Base-by-base conservation (phyloP, 805 yeast genomes). In the Saccharomycopsis oosterbeekiorum region DNA sequence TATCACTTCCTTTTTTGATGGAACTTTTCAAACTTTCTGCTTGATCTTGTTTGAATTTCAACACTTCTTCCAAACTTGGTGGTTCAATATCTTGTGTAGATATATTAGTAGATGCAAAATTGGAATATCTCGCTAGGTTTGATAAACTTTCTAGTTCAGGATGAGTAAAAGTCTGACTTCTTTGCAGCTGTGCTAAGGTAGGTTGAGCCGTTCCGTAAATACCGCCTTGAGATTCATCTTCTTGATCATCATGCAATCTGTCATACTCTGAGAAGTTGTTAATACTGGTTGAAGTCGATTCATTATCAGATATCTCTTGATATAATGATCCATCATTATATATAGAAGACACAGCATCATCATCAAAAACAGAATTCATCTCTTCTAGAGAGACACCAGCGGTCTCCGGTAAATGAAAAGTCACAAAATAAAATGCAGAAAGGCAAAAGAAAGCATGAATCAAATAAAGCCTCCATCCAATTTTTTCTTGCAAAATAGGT, bases 361-460 rank as follows among this genome's bases (percentile, higher is more conserved):
- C 97, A 66, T 92, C 96, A 71, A 92, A 91, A 14, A 91, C 80
- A 2, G 88, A 81, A 65, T 92, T 97, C 96, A 92, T 91, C 62
- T 92, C 97, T 70, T 92, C 97, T 60, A 91, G 78, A 29, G 85
- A 80, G 57, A 91, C 83, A 11, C 97, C 97, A 68, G 88, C 90
- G 1, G 97, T 92, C 71, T 92, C 97, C 1, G 97, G 97, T 70
- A 87, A 90, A 55, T 84, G 75, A 60, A 78, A 80, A 74, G 79
- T 83, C 12, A 91, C 97, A 24, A 86, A 84, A 42, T 87, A 71
- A 63, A 88, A 84, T 2, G 96, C 88, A 53, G 85, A 71, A 55
- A 84, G 75, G 73, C 97, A 90, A 37, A 89, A 87, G 29, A 80
- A 71, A 0, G 94, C 93, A 64, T 93, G 97, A 60, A 91, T 80